Evolutionary conservation across 768 basidiomycete genomes (phyloP).

Genomic region (Pisolithus albus): DNA sequence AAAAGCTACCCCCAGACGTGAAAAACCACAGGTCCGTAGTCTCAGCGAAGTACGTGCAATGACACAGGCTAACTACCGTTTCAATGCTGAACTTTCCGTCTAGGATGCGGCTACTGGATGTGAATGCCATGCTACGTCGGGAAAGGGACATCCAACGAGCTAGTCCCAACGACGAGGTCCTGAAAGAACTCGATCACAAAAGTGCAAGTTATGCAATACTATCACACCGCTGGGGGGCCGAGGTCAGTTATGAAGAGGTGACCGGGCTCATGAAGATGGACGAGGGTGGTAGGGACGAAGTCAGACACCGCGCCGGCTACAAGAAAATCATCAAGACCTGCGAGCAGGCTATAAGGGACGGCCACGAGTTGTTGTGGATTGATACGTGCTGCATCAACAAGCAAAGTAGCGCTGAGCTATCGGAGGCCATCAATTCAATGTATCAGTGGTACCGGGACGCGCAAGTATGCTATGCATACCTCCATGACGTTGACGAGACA

Average conservation of each 20-base stretch:
- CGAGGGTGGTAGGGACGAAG: background rate
- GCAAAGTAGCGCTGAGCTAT: constrained; percentile 13
- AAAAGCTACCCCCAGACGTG: too few relatives aligned
- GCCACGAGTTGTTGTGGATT: constrained; percentile 7
- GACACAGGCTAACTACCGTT: too few relatives aligned
- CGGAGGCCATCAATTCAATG: constrained; percentile 16
- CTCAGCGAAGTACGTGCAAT: too few relatives aligned
- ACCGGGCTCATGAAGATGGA: background rate
- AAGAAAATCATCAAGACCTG: background rate
- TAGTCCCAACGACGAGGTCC: background rate
- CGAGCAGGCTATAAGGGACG: constrained; percentile 1
- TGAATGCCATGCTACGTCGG: constrained; percentile 21
- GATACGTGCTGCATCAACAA: constrained; percentile 17
- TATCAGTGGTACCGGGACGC: constrained; percentile 14
- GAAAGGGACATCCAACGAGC: constrained; percentile 3
- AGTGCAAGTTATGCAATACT: constrained; percentile 2
- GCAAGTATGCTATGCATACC: constrained; percentile 12
- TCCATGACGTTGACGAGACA: constrained; percentile 4
- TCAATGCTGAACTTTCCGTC: too few relatives aligned
- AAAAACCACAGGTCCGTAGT: too few relatives aligned
- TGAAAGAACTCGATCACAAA: background rate
- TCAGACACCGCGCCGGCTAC: background rate
- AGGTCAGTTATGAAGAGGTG: background rate
- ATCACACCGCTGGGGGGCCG: background rate
- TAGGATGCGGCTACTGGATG: constrained; percentile 2